A percentile compares a stretch with the other conserved stretches of the same genome.
These are phyloP conservation scores for Pseudocercospora musae DNA, from an alignment of 2,329 filamentous ascomycete species.

Conservation along the genomic window DNA sequence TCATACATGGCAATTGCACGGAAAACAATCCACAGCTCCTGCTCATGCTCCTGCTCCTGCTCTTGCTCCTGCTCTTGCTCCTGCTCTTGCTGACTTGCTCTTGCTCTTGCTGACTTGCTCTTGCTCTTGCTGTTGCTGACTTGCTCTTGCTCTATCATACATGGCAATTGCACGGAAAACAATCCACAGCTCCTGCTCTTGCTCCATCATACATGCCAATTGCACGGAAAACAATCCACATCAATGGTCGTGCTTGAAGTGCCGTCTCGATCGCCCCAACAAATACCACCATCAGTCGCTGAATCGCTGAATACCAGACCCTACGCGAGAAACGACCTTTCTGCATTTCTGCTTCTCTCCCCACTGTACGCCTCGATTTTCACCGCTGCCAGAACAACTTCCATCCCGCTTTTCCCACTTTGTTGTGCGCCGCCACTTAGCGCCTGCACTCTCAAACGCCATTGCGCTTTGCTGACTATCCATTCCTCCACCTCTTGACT, in stretches of 20 bases:
- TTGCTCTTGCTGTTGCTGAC: no score
- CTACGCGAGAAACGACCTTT: slow-evolving; percentile 22
- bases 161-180: no score
- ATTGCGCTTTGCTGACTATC: slow-evolving; percentile 30
- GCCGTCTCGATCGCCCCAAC: background rate
- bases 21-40: no score
- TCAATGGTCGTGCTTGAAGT: background rate
- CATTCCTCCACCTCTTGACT: slow-evolving; percentile 20
- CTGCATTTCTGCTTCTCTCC: slow-evolving; percentile 28
- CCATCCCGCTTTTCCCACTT: slow-evolving; percentile 24
- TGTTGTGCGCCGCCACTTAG: slow-evolving; percentile 13
- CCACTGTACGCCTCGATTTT: slow-evolving; percentile 32
- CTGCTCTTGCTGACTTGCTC: no score
- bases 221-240: background rate
- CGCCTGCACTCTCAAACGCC: slow-evolving; percentile 30
- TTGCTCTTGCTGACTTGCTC: no score
- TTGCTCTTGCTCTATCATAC: no score
- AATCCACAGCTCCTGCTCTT: no score
- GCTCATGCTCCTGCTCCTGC: no score
- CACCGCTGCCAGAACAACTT: slow-evolving; percentile 31
- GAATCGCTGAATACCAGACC: background rate
- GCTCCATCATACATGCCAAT: no score
- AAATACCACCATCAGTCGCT: background rate
- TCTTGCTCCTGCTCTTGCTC: no score
- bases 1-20: no score